Evolutionary conservation across 345 rosid species (phyloP).

Genomic region (Mangifera indica): DNA sequence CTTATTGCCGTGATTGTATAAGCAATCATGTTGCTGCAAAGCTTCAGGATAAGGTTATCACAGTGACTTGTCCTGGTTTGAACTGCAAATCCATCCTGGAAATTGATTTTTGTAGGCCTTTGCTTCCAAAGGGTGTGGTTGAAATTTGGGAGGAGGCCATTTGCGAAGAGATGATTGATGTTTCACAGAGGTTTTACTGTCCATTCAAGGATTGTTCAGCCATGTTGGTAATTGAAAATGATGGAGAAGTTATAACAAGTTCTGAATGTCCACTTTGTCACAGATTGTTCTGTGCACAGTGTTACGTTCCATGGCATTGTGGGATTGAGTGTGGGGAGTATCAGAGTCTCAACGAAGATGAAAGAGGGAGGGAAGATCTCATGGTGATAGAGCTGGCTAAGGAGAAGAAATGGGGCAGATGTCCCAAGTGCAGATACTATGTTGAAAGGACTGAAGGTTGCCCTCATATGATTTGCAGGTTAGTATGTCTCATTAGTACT

Average conservation of each 20-base stretch:
- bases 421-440: conserved; percentile 42
- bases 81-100: conserved; percentile 43
- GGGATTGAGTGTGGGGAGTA: conserved; percentile 37
- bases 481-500: background rate
- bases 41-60: conserved; percentile 23
- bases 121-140: conserved; percentile 44
- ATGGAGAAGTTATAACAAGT: conserved; percentile 36
- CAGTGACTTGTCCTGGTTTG: conserved; percentile 54
- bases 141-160: conserved; percentile 54
- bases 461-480: conserved; percentile 53
- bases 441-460: conserved; percentile 46
- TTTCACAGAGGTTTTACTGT: conserved; percentile 48
- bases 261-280: conserved; percentile 68
- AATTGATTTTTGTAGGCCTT: conserved; percentile 38
- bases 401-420: conserved; percentile 46
- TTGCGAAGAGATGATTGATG: conserved; percentile 41
- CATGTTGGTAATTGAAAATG: conserved; percentile 38
- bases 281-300: conserved; percentile 49
- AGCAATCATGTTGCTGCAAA: conserved; percentile 42
- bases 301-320: conserved; percentile 44
- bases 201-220: conserved; percentile 75
- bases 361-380: conserved; percentile 41
- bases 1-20: conserved; percentile 54
- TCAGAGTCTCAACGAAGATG: conserved; percentile 35
- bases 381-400: conserved; percentile 39